These are phyloP conservation scores for Crucihimalaya himalaica DNA, from an alignment of 345 rosid species.

Conservation along the genomic window DNA sequence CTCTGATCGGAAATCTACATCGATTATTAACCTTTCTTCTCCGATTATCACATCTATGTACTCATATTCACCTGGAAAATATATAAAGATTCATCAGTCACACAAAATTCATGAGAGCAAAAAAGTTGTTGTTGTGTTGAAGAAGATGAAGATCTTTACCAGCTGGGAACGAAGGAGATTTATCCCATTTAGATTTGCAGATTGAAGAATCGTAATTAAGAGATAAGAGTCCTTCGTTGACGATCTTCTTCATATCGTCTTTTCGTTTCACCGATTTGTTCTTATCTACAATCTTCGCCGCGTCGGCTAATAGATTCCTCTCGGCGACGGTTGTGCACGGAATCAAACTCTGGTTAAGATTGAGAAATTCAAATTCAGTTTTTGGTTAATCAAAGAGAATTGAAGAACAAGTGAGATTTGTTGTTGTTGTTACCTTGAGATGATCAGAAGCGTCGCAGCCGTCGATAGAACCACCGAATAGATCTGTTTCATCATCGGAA, in stretches of 20 bases:
- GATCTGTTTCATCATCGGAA: slow-evolving; percentile 81
- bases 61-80: slow-evolving; percentile 77
- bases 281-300: slow-evolving; percentile 76
- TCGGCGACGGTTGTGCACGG: slow-evolving; percentile 69
- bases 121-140: not conserved
- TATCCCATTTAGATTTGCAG: slow-evolving; percentile 97
- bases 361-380: not conserved
- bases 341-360: slow-evolving; percentile 61
- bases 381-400: not conserved
- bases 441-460: slow-evolving; percentile 54
- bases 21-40: slow-evolving; percentile 71
- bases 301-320: slow-evolving; percentile 81
- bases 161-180: slow-evolving; percentile 67
- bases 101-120: not conserved
- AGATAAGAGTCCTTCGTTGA: slow-evolving; percentile 60
- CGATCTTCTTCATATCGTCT: slow-evolving; percentile 69
- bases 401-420: not conserved
- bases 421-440: slow-evolving; percentile 61
- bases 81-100: not conserved
- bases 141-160: slow-evolving; percentile 43
- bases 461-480: slow-evolving; percentile 46
- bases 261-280: slow-evolving; percentile 67
- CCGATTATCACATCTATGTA: slow-evolving; percentile 79
- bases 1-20: slow-evolving; percentile 91
- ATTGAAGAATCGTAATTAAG: slow-evolving; percentile 73